Evolutionary conservation across 805 yeast species (phyloP).

Genomic region (Ogataea corticis): DNA sequence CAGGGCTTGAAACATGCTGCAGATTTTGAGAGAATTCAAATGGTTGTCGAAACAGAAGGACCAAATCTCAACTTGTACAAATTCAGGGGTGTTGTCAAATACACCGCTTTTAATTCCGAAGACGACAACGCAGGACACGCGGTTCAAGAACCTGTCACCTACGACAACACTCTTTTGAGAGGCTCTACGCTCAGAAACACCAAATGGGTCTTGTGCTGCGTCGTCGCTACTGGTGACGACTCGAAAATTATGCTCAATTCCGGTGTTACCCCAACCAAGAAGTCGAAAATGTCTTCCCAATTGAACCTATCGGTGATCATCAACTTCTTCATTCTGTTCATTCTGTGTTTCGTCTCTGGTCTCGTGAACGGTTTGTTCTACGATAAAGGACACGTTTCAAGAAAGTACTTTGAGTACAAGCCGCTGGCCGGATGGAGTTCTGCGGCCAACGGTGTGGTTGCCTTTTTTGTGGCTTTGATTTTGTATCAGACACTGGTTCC

Average conservation of each 20-base stretch:
- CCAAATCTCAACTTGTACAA: slow-evolving; percentile 67
- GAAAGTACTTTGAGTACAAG: slow-evolving; percentile 59
- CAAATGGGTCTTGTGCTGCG: slow-evolving; percentile 72
- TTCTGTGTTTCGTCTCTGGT: slow-evolving; percentile 69
- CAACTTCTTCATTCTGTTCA: slow-evolving; percentile 61
- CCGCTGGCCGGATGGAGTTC: slow-evolving; percentile 56
- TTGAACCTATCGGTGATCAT: slow-evolving; percentile 65
- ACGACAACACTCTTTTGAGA: slow-evolving; percentile 65
- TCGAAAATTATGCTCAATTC: slow-evolving; percentile 77
- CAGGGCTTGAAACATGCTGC: slow-evolving; percentile 51
- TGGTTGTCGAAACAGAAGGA: slow-evolving; percentile 68
- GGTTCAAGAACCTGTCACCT: slow-evolving; percentile 56
- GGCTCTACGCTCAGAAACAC: slow-evolving; percentile 76
- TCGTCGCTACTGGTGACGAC: slow-evolving; percentile 74
- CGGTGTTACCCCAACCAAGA: slow-evolving; percentile 75
- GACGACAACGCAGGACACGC: slow-evolving; percentile 29
- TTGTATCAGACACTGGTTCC: slow-evolving; percentile 79
- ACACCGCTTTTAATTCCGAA: slow-evolving; percentile 39
- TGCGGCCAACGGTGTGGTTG: slow-evolving; percentile 63
- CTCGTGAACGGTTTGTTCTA: slow-evolving; percentile 68
- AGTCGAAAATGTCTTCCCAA: slow-evolving; percentile 62
- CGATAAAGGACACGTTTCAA: slow-evolving; percentile 42
- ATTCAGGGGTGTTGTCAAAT: slow-evolving; percentile 67
- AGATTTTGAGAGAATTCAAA: slow-evolving; percentile 58
- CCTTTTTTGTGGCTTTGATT: slow-evolving; percentile 71